Percentiles rank a stretch among this genome's conserved stretches.
Evolutionary conservation across 2,329 filamentous ascomycete species (phyloP).

Genomic region (Paecilomyces niveus): DNA sequence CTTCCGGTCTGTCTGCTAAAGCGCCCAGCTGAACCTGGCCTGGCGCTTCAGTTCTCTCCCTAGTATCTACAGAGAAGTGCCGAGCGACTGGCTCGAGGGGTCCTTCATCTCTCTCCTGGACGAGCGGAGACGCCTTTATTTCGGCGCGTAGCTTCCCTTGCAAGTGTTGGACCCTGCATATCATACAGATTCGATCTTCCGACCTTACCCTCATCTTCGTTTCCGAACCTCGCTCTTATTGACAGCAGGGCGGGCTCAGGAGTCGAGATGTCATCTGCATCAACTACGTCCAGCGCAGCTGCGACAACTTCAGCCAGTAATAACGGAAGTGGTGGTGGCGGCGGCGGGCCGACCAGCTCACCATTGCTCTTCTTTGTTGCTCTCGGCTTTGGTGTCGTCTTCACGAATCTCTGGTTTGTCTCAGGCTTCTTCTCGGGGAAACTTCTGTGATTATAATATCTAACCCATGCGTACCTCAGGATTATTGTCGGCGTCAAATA

Average conservation of each 20-base stretch:
- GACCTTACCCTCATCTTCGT: neutral
- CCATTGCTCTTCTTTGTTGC: slow-evolving; percentile 89
- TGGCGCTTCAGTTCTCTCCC: neutral
- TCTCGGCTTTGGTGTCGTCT: slow-evolving; percentile 93
- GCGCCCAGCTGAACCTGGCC: neutral
- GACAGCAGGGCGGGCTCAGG: neutral
- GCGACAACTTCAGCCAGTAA: slow-evolving; percentile 18
- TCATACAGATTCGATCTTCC: neutral
- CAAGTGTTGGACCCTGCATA: neutral
- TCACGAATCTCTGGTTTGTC: slow-evolving; percentile 93
- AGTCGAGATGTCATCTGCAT: slow-evolving; percentile 20
- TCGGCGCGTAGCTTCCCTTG: neutral
- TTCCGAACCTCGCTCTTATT: neutral
- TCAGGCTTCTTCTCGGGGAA: neutral
- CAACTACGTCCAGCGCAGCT: slow-evolving; percentile 17
- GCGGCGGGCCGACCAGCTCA: slow-evolving; percentile 56
- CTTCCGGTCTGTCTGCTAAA: neutral
- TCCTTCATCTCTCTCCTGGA: neutral
- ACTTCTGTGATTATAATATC: slow-evolving; percentile 1
- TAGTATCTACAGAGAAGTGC: neutral
- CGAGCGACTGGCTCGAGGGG: neutral
- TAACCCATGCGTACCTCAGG: slow-evolving; percentile 48
- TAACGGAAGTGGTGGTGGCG: slow-evolving; percentile 17
- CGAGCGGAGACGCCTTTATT: neutral
- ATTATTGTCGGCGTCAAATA: slow-evolving; percentile 99